These are phyloP conservation scores for Hyaloscypha bicolor DNA, from an alignment of 495 filamentous ascomycete genomes.

Conservation along the genomic window DNA sequence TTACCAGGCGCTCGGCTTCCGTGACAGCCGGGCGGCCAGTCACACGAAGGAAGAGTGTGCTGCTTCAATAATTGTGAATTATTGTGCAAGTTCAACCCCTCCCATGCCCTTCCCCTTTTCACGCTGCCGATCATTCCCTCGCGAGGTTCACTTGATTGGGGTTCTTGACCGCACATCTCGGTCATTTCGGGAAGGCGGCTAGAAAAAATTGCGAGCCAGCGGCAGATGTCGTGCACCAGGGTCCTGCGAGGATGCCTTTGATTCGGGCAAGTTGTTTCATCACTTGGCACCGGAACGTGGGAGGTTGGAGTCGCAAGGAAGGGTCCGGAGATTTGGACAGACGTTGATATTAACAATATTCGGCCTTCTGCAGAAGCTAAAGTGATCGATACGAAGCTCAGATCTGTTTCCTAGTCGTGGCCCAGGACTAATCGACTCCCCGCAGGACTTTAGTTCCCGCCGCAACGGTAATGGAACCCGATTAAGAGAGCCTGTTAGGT, in stretches of 20 bases:
- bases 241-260: not conserved
- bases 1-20: not conserved
- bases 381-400: not conserved
- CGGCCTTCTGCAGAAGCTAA: not conserved
- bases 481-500: conserved; percentile 6
- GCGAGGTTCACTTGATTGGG: conserved; percentile 9
- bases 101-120: not conserved
- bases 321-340: not conserved
- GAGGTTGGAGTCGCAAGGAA: not conserved
- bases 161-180: conserved; percentile 18
- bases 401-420: not conserved
- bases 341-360: conserved; percentile 1
- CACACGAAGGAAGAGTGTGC: not conserved
- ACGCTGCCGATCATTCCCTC: conserved; percentile 10
- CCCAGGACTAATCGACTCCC: conserved; percentile 12
- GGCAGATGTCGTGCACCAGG: conserved; percentile 13
- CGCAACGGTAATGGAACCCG: conserved; percentile 20
- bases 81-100: conserved; percentile 5
- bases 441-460: conserved; percentile 24
- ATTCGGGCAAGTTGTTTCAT: not conserved
- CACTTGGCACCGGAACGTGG: not conserved
- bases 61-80: not conserved
- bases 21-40: conserved; percentile 24
- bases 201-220: conserved; percentile 5
- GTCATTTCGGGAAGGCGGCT: conserved; percentile 2